Evolutionary conservation across 2,329 filamentous ascomycete species (phyloP).

Genomic region (Xylariaceae sp.): DNA sequence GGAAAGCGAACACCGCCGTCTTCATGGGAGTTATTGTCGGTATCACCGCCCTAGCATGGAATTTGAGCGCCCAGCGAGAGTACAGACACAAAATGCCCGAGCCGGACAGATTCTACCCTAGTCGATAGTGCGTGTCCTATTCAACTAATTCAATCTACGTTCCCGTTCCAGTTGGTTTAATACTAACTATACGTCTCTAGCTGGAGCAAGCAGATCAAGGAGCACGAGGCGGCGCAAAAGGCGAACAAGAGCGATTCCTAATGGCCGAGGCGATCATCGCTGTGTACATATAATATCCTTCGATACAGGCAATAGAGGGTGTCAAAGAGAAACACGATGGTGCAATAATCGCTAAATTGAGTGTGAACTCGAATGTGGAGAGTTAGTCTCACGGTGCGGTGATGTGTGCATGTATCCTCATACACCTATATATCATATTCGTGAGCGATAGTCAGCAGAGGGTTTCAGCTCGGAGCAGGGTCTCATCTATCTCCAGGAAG

Average conservation of each 20-base stretch:
- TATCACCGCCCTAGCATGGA: slow-evolving; percentile 71
- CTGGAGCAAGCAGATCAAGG: slow-evolving; percentile 53
- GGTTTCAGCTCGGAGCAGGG: too few species aligned
- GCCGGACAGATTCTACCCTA: slow-evolving; percentile 79
- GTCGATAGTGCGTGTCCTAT: slow-evolving; percentile 71
- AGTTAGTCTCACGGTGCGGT: background rate
- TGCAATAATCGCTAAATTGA: too few species aligned
- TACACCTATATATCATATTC: too few species aligned
- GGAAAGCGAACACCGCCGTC: slow-evolving; percentile 88
- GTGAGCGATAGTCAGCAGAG: too few species aligned
- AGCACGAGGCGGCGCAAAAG: slow-evolving; percentile 50
- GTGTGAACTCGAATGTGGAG: background rate
- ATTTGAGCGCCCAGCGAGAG: slow-evolving; percentile 75
- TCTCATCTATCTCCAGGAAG: too few species aligned
- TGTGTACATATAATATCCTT: slow-evolving; percentile 34
- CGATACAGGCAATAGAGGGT: slow-evolving; percentile 26
- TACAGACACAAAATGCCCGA: slow-evolving; percentile 79
- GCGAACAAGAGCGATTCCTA: slow-evolving; percentile 37
- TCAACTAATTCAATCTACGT: background rate
- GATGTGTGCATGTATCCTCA: too few species aligned
- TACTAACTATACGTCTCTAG: slow-evolving; percentile 37
- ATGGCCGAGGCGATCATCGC: slow-evolving; percentile 7
- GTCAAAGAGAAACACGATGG: too few species aligned
- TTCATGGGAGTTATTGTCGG: slow-evolving; percentile 72
- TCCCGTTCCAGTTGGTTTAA: too few species aligned